phyloP scores from a whole-genome alignment of 208 protist species.

The Trypanosoma lewisi region DNA sequence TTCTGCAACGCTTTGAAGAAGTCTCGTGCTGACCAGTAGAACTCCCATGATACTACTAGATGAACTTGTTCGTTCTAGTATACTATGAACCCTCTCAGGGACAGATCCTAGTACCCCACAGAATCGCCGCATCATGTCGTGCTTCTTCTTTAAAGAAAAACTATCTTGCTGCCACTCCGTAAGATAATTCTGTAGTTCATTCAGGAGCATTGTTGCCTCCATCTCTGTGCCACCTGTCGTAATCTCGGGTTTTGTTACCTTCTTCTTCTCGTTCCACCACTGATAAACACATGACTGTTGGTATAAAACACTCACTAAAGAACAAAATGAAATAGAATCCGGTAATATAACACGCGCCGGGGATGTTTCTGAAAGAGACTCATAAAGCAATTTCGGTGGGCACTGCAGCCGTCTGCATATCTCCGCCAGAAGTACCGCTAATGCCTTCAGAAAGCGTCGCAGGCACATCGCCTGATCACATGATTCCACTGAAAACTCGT shows the following conservation, averaged over 20 bases:
- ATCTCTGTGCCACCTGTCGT: neutral
- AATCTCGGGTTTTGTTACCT: neutral
- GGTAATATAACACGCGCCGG: neutral
- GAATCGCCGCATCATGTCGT: neutral
- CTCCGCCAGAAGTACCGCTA: constrained; percentile 15
- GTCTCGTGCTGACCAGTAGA: constrained; percentile 3
- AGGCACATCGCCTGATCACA: neutral
- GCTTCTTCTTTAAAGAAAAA: neutral
- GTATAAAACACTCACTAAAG: constrained; percentile 9
- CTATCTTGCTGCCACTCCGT: neutral
- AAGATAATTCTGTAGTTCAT: constrained; percentile 11
- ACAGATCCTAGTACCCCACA: constrained; percentile 1
- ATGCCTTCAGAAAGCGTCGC: constrained; percentile 19
- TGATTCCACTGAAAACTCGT: neutral
- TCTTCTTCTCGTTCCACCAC: constrained; percentile 19
- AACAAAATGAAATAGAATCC: constrained; percentile 1
- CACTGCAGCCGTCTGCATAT: constrained; percentile 8
- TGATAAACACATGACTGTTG: constrained; percentile 21
- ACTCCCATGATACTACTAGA: constrained; percentile 7
- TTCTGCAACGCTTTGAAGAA: constrained; percentile 17
- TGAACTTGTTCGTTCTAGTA: neutral
- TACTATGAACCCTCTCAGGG: constrained; percentile 13
- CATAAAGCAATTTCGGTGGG: constrained; percentile 2
- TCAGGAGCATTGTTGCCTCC: neutral
- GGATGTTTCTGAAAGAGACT: neutral